Base-by-base conservation (phyloP, 768 basidiomycete species). In the Panaeolus papilionaceus region DNA sequence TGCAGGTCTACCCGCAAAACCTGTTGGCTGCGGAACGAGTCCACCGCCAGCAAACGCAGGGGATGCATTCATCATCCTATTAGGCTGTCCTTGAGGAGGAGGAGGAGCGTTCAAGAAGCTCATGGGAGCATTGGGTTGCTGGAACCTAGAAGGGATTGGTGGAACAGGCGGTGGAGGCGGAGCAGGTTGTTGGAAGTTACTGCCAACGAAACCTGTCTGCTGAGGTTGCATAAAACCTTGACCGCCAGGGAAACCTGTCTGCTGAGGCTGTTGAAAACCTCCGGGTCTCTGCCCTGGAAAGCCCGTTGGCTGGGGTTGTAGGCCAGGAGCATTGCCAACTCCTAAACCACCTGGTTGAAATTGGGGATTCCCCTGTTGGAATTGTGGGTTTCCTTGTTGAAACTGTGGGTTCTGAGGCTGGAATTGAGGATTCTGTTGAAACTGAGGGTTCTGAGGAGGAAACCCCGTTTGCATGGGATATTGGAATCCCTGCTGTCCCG, bases 401-500 rank as follows among this genome's bases (percentile, higher is more conserved):
- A 83, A 83, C 66, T 82, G 84, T 3, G 74, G 75, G 62, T 80
- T 79, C 66, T 80, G 82, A 16, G 76, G 79, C 71, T 83, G 81
- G 64, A 83, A 84, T 68, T 87, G 87, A 33, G 79, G 79, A 65
- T 81, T 75, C 66, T 82, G 83, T 71, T 84, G 84, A 67, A 78
- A 79, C 69, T 81, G 81, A 23, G 75, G 79, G 68, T 81, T 82
- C 66, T 71, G 70, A 63, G 74, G 75, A 67, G 80, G 85, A 77
- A 85, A 90, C 14, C 91, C 92, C 2, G 92, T 91, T 71, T 91
- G 91, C 76, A 89, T 81, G 38, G 92, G 89, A 74, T 91, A 90
- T 79, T 93, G 92, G 73, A 82, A 90, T 40, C 88, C 87, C 26
- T 84, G 85, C 77, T 89, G 90, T 64, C 83, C 84, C 54, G 54